Evolutionary conservation across 495 filamentous ascomycete genomes (phyloP), one percentile per base, ranked within the genome.

Genomic region (Thermothielavioides terrestris): DNA sequence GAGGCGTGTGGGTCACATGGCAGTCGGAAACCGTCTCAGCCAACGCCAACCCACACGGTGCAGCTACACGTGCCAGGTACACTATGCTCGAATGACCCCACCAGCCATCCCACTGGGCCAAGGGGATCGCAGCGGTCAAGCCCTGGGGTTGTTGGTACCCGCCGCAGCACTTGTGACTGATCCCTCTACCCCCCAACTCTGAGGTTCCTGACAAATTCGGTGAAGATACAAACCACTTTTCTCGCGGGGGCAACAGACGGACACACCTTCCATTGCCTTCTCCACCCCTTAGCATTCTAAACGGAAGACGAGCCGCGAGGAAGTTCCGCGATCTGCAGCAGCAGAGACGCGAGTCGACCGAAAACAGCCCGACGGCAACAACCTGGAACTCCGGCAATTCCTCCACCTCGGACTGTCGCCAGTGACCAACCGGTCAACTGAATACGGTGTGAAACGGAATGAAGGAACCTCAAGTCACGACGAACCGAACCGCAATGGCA

Each of bases 401-500:
- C 22, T 14, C 34, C 14, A 27, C 34, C 34, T 20, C 45, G 22
- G 34, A 12, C 14, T 22, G 1, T n/a, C n/a, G n/a, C n/a, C n/a
- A 6, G 32, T 22, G 23, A 31, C 30, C 30, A 11, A 28, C n/a
- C 18, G 21, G 20, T 21, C 27, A 43, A 20, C 39, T 14, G 31
- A 36, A 10, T 9, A 5, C 23, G 40, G 12, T 26, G 35, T 55
- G 35, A 50, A 49, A 53, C 44, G n/a, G n/a, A n/a, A 27, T 0
- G n/a, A 28, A 31, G 17, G 17, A 14, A 14, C 36, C 2, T 22
- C 39, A 25, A 47, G 30, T 27, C 41, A 42, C 25, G 21, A n/a
- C n/a, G n/a, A n/a, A n/a, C n/a, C n/a, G n/a, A 15, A 5, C 21
- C 39, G 42, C 32, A 58, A 64, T 65, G 62, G 53, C 56, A 22